Conservation (phyloP, 2,329 filamentous ascomycete species). For the Colletotrichum tropicicola region DNA sequence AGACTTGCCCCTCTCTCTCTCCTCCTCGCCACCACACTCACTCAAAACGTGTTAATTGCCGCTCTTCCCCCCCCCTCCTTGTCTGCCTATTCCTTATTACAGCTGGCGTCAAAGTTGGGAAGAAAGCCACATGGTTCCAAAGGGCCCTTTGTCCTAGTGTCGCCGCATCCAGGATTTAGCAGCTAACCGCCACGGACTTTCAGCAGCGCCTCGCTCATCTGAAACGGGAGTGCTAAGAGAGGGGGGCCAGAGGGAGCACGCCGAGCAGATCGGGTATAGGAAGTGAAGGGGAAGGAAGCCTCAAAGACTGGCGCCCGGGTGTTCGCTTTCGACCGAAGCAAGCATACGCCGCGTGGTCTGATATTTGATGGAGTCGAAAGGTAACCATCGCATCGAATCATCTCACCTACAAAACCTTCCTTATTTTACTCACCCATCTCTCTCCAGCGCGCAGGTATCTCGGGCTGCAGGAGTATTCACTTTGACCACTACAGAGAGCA, state of each 20-base stretch:
- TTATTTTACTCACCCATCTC: not conserved
- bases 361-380: slow-evolving; percentile 6
- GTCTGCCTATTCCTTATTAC: not conserved
- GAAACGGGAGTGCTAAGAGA: slow-evolving; percentile 1
- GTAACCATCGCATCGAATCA: not conserved
- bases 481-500: not conserved
- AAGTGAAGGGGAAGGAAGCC: not conserved
- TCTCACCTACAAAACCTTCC: not conserved
- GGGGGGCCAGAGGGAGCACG: not conserved
- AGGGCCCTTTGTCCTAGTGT: slow-evolving; percentile 14
- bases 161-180: slow-evolving; percentile 21
- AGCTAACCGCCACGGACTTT: not conserved
- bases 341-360: not conserved
- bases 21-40: not conserved
- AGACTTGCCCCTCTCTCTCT: not conserved
- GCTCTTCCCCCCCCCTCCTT: not conserved
- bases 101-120: not conserved
- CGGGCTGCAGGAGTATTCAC: not conserved
- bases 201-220: slow-evolving; percentile 9
- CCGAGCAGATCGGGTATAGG: not conserved
- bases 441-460: not conserved
- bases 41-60: not conserved
- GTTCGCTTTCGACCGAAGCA: not conserved
- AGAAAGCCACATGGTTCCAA: slow-evolving; percentile 16
- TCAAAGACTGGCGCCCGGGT: not conserved